Evolutionary conservation across 306 rosid species (phyloP).

Genomic region (Argentina anserina): DNA sequence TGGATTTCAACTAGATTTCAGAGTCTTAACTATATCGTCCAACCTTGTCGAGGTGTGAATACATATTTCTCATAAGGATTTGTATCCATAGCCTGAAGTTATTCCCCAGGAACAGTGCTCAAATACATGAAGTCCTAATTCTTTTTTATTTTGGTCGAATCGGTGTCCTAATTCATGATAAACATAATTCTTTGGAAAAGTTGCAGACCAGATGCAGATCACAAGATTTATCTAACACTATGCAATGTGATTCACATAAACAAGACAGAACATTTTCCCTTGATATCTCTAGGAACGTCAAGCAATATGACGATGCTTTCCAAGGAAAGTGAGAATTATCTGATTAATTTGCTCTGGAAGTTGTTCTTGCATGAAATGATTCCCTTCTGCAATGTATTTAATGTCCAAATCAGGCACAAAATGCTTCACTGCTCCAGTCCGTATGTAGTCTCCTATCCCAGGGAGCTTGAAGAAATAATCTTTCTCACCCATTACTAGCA

Average conservation of each 20-base stretch:
- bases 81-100: not conserved
- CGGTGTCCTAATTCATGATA: too few relatives aligned
- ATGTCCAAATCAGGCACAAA: conserved; percentile 48
- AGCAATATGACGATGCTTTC: conserved; percentile 22
- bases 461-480: conserved; percentile 41
- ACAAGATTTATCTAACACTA: too few relatives aligned
- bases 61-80: too few relatives aligned
- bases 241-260: not conserved
- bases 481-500: conserved; percentile 51
- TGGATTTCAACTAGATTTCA: too few relatives aligned
- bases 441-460: conserved; percentile 38
- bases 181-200: not conserved
- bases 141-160: too few relatives aligned
- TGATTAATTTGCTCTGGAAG: conserved; percentile 52
- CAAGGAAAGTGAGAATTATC: conserved; percentile 39
- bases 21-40: too few relatives aligned
- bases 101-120: not conserved
- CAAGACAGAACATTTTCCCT: not conserved
- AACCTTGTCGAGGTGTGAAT: not conserved
- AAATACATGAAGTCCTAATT: not conserved
- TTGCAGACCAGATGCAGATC: not conserved
- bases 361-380: conserved; percentile 55
- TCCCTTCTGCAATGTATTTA: conserved; percentile 41
- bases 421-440: conserved; percentile 38
- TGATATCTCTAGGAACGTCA: not conserved